Base-by-base conservation (phyloP, 495 filamentous ascomycete genomes). In the Trypethelium eluteriae region DNA sequence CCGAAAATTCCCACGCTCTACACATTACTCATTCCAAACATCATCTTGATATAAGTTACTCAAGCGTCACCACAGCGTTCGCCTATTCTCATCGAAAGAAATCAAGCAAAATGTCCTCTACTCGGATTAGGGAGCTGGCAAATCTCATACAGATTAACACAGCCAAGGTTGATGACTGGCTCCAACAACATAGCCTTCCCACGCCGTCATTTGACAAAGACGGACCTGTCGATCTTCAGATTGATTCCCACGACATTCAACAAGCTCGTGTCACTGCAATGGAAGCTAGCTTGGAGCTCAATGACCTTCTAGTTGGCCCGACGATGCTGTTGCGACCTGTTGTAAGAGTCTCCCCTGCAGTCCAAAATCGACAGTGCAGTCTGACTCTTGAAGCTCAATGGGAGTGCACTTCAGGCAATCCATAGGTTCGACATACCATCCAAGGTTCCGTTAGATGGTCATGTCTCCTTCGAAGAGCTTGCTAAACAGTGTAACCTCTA, bases 381-480 rank as follows among this genome's bases (percentile, higher is more conserved):
- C 49, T 53, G 18, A 53, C n/a, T n/a, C 11, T 5, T 9, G 49
- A 18, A 53, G 49, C 5, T 53, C 49, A 53, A 53, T 25, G 49
- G 49, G 18, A 53, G 11, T 14, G 18, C 11, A 9, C 63, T 70
- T 1, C 68, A 74, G 62, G 70, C 70, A 35, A 74, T 76, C 14
- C 62, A 63, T n/a, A 65, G 66, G 39, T 76, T 62, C 61, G 65
- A 74, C 4, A 74, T 76, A 35, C 64, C 73, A 12, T 38, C 53
- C 11, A 47, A 64, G 35, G 68, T 76, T 7, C 70, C 71, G 3
- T 38, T 70, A 12, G 18, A 65, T 25, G 66, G 64, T 9, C 39
- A 50, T 5, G 72, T 74, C n/a, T 65, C 67, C 32, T 75, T 69
- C 47, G 16, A 12, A 11, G 66, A 72, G 36, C 67, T 75, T 10